These are phyloP conservation scores for Bacidia gigantensis DNA, from an alignment of 495 filamentous ascomycete genomes.

Conservation along the genomic window DNA sequence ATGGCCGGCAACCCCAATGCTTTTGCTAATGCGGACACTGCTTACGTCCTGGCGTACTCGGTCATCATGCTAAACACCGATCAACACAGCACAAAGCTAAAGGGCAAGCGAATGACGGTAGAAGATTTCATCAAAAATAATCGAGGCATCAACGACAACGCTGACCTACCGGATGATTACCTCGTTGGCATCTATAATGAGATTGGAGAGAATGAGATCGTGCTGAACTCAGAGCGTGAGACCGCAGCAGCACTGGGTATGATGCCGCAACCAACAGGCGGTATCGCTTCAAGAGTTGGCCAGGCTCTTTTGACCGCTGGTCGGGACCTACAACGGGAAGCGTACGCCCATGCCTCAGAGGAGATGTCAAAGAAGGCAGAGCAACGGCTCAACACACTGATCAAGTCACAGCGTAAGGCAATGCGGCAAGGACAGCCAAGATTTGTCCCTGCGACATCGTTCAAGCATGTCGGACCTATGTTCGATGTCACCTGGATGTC, in stretches of 20 bases:
- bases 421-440: constrained; percentile 53
- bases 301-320: constrained; percentile 83
- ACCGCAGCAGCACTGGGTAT: constrained; percentile 61
- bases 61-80: constrained; percentile 97
- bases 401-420: constrained; percentile 69
- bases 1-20: constrained; percentile 89
- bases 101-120: constrained; percentile 70
- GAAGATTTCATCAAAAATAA: constrained; percentile 99
- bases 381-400: constrained; percentile 81
- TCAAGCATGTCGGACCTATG: constrained; percentile 93
- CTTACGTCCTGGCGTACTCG: constrained; percentile 89
- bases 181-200: constrained; percentile 82
- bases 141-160: constrained; percentile 92
- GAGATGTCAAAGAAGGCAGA: constrained; percentile 83
- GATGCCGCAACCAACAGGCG: constrained; percentile 43
- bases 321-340: constrained; percentile 82
- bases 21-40: constrained; percentile 95
- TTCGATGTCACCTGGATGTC: constrained; percentile 99
- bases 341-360: constrained; percentile 85
- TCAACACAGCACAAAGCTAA: constrained; percentile 79
- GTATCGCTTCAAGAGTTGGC: constrained; percentile 72
- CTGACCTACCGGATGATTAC: constrained; percentile 88
- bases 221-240: constrained; percentile 82
- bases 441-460: constrained; percentile 85
- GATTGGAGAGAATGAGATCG: constrained; percentile 82